Evolutionary conservation across 345 rosid species (phyloP), one percentile per base, ranked within the genome.

Genomic region (Mercurialis annua): DNA sequence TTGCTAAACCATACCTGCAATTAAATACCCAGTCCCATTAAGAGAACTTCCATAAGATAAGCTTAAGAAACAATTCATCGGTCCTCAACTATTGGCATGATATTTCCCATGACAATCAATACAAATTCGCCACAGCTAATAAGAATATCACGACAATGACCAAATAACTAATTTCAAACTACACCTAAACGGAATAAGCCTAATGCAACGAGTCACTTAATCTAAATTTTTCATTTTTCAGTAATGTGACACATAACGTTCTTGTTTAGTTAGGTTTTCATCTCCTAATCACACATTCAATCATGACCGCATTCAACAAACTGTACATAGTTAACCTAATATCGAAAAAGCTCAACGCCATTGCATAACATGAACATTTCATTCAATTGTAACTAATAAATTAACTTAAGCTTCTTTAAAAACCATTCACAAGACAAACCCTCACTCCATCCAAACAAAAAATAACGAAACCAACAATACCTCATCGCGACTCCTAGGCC

Each of bases 401-500:
- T 6, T 11, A 20, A 10, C 9, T 12, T 10, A 8, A 2, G 5
- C 16, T 24, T 12, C 10, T 21, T 18, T 14, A 59, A 59, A 59
- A 59, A n/a, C 17, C 34, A 12, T 17, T 16, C 21, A 23, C 4
- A 40, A 64, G 43, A 51, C 27, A 59, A 59, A 60, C 2, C 6
- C 33, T 20, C 31, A 36, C 11, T 48, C 43, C 5, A 52, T 31
- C 10, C 64, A 40, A 40, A 3, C 6, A 3, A 40, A 40, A 1
- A 40, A 40, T 40, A 30, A 14, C 5, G 8, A 57, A 62, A 64
- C 16, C 71, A 29, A 18, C 53, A 62, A 30, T 68, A 93, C 98
- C 98, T 94, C 96, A 54, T 87, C 89, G 18, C 99, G 97, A 82
- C 99, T 92, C 74, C 66, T 77, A 7, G 99, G 99, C 99, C 99